These are phyloP conservation scores for Fusarium keratoplasticum DNA, from an alignment of 2,329 filamentous ascomycete species.

Conservation along the genomic window DNA sequence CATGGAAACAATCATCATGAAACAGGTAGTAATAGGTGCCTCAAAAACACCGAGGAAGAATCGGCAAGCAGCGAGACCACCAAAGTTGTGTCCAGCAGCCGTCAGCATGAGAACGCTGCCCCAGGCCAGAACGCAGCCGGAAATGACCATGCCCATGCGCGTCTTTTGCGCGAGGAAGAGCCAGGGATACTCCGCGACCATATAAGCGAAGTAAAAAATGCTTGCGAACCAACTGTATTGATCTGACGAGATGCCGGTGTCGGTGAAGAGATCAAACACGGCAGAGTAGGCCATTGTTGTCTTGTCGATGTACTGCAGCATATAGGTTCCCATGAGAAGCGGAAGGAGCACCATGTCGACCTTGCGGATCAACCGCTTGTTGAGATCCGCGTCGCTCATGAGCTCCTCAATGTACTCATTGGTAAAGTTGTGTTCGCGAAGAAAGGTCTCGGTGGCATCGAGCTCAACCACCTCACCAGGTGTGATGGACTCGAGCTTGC, in stretches of 20 bases:
- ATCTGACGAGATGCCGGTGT: conserved; percentile 56
- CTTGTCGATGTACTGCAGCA: conserved; percentile 68
- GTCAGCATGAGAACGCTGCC: conserved; percentile 56
- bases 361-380: conserved; percentile 48
- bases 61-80: conserved; percentile 55
- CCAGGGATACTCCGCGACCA: conserved; percentile 56
- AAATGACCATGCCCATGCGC: conserved; percentile 50
- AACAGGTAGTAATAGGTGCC: conserved; percentile 59
- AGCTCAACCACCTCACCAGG: conserved; percentile 30
- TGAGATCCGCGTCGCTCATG: conserved; percentile 18
- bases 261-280: conserved; percentile 64
- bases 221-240: conserved; percentile 65
- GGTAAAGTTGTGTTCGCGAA: conserved; percentile 36
- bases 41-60: conserved; percentile 61
- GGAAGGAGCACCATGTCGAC: conserved; percentile 63
- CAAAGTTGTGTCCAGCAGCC: conserved; percentile 55
- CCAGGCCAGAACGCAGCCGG: conserved; percentile 49
- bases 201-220: conserved; percentile 65
- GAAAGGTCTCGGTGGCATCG: conserved; percentile 34
- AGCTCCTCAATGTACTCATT: conserved; percentile 37
- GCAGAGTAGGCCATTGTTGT: conserved; percentile 63
- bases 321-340: conserved; percentile 60
- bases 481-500: conserved; percentile 27
- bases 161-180: conserved; percentile 50
- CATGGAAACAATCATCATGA: conserved; percentile 63